Conservation (phyloP, 1,284 basidiomycete species). For the Tausonia pullulans region DNA sequence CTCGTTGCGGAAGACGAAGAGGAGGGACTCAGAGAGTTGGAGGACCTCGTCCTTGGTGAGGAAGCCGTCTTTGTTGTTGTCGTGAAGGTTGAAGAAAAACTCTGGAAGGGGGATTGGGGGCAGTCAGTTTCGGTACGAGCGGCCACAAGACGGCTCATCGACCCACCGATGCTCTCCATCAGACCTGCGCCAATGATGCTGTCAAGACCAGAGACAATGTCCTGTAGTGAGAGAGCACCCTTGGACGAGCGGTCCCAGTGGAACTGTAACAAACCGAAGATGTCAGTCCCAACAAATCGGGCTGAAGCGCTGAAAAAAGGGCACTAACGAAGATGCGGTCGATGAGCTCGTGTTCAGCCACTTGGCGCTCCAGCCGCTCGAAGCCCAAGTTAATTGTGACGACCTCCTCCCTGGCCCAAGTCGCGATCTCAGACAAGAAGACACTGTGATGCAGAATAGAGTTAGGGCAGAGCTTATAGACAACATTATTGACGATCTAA, state of each 20-base stretch:
- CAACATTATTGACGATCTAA: background rate
- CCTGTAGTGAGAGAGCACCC: constrained; percentile 78
- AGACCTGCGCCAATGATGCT: constrained; percentile 91
- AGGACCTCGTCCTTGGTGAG: constrained; percentile 94
- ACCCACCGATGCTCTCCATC: constrained; percentile 98
- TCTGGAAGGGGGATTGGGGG: too few relatives aligned
- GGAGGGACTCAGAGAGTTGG: constrained; percentile 75
- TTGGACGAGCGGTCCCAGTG: constrained; percentile 75
- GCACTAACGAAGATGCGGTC: constrained; percentile 28
- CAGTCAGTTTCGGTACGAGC: background rate
- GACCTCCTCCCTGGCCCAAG: constrained; percentile 93
- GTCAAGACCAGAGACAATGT: constrained; percentile 79
- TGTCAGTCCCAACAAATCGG: constrained; percentile 31
- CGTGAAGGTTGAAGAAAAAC: constrained; percentile 28
- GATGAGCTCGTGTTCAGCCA: constrained; percentile 41
- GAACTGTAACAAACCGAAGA: constrained; percentile 39
- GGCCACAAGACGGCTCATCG: constrained; percentile 40
- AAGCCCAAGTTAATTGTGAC: constrained; percentile 85
- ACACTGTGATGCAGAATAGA: constrained; percentile 32
- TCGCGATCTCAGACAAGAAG: constrained; percentile 85
- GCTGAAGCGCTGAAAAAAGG: constrained; percentile 4
- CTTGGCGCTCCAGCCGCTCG: constrained; percentile 43
- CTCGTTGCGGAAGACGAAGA: constrained; percentile 94
- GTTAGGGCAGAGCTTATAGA: background rate
- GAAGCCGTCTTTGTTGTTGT: constrained; percentile 89